Percentiles rank a stretch among this genome's conserved stretches.
phyloP scores from a whole-genome alignment of 768 basidiomycete species.

The Hirschioporus abietinus region DNA sequence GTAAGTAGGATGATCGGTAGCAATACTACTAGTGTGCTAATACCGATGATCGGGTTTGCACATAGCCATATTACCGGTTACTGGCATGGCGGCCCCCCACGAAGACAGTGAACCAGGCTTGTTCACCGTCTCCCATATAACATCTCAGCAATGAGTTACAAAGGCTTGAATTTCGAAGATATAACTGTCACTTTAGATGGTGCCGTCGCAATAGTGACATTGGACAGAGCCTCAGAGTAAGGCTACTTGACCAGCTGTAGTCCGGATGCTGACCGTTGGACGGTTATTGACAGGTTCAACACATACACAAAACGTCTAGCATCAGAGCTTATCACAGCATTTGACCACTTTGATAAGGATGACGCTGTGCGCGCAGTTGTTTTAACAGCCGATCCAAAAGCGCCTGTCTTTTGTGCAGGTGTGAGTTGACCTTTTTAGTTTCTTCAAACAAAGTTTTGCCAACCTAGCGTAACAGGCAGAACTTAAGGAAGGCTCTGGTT shows the following conservation, averaged over 20 bases:
- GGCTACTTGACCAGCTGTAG: conserved; percentile 12
- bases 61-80: too few relatives aligned
- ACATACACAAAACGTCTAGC: conserved; percentile 31
- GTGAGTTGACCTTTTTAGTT: conserved; percentile 25
- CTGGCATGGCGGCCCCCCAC: too few relatives aligned
- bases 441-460: not conserved
- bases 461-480: conserved; percentile 32
- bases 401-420: conserved; percentile 51
- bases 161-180: conserved; percentile 32
- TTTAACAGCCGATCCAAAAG: conserved; percentile 44
- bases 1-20: too few relatives aligned
- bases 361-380: conserved; percentile 48
- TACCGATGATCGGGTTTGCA: too few relatives aligned
- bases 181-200: conserved; percentile 41
- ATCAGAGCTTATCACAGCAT: conserved; percentile 37
- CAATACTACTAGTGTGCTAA: too few relatives aligned
- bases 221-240: conserved; percentile 46
- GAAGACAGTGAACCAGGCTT: too few relatives aligned
- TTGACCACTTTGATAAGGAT: conserved; percentile 43
- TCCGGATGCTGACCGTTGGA: conserved; percentile 1
- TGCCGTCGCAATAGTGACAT: conserved; percentile 35
- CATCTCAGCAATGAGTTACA: conserved; percentile 33
- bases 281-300: conserved; percentile 34
- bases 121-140: not conserved
- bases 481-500: conserved; percentile 34